Conservation (phyloP, 2,329 filamentous ascomycete species). For the Corinectria fuckeliana region DNA sequence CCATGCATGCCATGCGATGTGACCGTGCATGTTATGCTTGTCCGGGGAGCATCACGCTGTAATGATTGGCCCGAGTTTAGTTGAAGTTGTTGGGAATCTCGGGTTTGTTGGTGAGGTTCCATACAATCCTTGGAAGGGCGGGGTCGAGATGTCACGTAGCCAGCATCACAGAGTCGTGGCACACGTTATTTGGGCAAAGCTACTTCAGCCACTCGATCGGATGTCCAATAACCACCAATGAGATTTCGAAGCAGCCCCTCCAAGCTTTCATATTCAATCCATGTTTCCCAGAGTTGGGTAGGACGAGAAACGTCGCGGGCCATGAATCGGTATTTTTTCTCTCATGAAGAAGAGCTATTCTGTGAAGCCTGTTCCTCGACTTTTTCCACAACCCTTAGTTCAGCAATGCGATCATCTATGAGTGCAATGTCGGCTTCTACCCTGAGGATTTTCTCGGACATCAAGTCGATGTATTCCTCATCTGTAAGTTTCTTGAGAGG, state of each 20-base stretch:
- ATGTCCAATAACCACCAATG: neutral
- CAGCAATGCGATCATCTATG: constrained; percentile 75
- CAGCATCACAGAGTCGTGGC: constrained; percentile 8
- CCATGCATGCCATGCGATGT: constrained; percentile 5
- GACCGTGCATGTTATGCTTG: neutral
- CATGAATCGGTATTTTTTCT: constrained; percentile 6
- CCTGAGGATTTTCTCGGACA: constrained; percentile 73
- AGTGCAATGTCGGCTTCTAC: constrained; percentile 80
- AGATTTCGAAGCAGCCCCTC: neutral
- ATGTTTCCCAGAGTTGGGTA: neutral
- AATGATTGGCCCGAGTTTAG: constrained; percentile 2
- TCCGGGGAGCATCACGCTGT: constrained; percentile 2
- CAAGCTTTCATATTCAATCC: neutral
- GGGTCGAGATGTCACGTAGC: constrained; percentile 9
- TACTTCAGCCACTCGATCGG: neutral
- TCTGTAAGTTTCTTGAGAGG: constrained; percentile 75
- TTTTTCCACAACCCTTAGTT: constrained; percentile 34
- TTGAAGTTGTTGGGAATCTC: constrained; percentile 20
- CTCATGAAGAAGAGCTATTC: constrained; percentile 14
- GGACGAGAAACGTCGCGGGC: neutral
- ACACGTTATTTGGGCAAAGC: constrained; percentile 6
- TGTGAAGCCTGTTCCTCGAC: constrained; percentile 13
- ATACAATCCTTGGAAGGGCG: constrained; percentile 11
- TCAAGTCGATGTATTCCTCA: constrained; percentile 73
- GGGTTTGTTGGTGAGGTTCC: constrained; percentile 20